Base-by-base conservation (phyloP, 129 eudicot species). In the Artemisia tridentata region DNA sequence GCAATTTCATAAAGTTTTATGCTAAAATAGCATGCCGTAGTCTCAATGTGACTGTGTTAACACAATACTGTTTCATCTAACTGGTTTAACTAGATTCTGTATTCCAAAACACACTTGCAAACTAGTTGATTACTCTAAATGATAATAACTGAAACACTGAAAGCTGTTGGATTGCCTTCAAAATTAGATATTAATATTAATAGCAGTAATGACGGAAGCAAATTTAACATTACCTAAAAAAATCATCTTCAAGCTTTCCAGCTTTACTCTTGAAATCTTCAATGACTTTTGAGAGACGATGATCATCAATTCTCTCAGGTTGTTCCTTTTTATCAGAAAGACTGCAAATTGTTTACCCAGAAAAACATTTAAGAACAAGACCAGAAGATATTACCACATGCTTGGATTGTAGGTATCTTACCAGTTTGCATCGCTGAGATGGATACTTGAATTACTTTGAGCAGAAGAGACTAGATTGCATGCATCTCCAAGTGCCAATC, bases 401-500 rank as follows among this genome's bases (percentile, higher is more conserved):
- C 14, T 55, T 55, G 21, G 21, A 55, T 9, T 55, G 18, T 19
- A 18, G 29, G 10, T 38, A 38, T 20, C 21, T 55, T 55, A 58
- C 63, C 63, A 19, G 63, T 58, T 58, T 58, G 63, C 63, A 19
- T 31, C 16, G 7, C 63, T 31, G 25, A 23, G 63, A 58, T 14
- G 3, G 17, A 20, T 12, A 58, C 17, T 21, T 27, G 63, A 23
- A 58, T 58, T 19, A 12, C 63, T 58, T 58, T 12, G 23, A 23
- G n/a, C 38, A 11, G 38, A 58, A 4, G 63, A 58, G 63, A 58
- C 41, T 20, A 58, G 38, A 58, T 23, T 58, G 63, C 63, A 19
- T 18, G 63, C 63, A 58, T 58, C 41, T 12, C 63, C 63, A 58
- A 58, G 63, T 58, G 63, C 63, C 14, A 58, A 31, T 31, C 41